A percentile compares a stretch with the other conserved stretches of the same genome.
These are phyloP conservation scores for Paecilomyces fulvus DNA, from an alignment of 2,329 filamentous ascomycete genomes.

Conservation along the genomic window DNA sequence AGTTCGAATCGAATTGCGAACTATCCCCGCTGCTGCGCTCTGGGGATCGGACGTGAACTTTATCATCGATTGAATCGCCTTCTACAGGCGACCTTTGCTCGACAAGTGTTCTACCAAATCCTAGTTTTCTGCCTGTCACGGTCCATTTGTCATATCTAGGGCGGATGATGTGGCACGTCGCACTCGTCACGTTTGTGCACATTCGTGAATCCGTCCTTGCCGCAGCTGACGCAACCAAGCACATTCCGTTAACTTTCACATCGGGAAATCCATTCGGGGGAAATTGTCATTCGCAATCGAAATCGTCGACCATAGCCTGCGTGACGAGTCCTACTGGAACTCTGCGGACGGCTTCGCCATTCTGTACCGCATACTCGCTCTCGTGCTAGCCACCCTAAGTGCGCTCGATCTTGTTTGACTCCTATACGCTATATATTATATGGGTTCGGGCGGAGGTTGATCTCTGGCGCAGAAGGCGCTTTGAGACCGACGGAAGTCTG, in stretches of 20 bases:
- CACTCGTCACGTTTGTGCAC: background rate
- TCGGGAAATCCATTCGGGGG: background rate
- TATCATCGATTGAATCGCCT: background rate
- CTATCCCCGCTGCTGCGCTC: background rate
- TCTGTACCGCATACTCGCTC: background rate
- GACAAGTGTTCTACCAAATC: background rate
- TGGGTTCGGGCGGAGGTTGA: background rate
- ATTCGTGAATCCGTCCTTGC: background rate
- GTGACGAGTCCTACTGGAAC: background rate
- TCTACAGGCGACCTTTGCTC: background rate
- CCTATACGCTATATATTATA: background rate
- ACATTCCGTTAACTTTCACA: background rate
- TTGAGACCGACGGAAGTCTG: constrained; percentile 1
- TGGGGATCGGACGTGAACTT: background rate
- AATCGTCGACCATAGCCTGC: background rate
- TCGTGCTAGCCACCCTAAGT: background rate
- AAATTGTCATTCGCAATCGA: background rate
- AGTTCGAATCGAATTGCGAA: background rate
- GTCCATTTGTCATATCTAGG: background rate
- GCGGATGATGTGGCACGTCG: background rate
- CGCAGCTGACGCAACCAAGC: background rate
- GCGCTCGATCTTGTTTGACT: background rate
- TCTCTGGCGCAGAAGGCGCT: constrained; percentile 4
- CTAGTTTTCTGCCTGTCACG: background rate
- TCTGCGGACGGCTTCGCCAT: background rate